These are phyloP conservation scores for Trichoderma brevicompactum DNA, from an alignment of 2,329 filamentous ascomycete species.

Conservation along the genomic window DNA sequence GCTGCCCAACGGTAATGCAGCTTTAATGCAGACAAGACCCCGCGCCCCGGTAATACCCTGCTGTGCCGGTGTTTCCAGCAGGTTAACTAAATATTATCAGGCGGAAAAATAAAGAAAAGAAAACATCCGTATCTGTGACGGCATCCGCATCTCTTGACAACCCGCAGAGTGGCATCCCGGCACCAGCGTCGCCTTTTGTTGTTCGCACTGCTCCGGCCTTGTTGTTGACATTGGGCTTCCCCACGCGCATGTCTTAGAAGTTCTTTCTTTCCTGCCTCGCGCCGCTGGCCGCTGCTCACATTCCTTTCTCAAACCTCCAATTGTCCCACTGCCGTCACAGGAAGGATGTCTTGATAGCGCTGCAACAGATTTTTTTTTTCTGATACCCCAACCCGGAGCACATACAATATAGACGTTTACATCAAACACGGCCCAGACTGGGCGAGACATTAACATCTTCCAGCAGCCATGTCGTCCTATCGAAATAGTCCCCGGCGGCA, in stretches of 20 bases:
- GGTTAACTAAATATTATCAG: background rate
- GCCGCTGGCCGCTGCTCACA: slow-evolving; percentile 29
- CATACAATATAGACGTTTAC: slow-evolving; percentile 13
- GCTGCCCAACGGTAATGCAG: slow-evolving; percentile 27
- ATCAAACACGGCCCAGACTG: slow-evolving; percentile 30
- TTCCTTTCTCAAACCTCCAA: slow-evolving; percentile 23
- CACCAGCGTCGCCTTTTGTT: slow-evolving; percentile 3
- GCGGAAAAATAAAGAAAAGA: slow-evolving; percentile 14
- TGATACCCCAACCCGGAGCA: slow-evolving; percentile 26
- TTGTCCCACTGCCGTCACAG: slow-evolving; percentile 35
- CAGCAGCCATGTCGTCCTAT: slow-evolving; percentile 55
- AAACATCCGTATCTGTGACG: slow-evolving; percentile 27
- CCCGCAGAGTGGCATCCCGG: slow-evolving; percentile 6
- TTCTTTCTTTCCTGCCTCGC: slow-evolving; percentile 31
- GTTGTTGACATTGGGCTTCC: slow-evolving; percentile 18
- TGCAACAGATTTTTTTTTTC: slow-evolving; percentile 32
- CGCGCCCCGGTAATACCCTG: slow-evolving; percentile 33
- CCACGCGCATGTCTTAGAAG: slow-evolving; percentile 35
- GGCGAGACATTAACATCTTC: slow-evolving; percentile 30
- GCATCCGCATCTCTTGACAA: slow-evolving; percentile 25
- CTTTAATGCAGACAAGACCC: slow-evolving; percentile 30
- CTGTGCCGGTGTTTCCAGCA: slow-evolving; percentile 21
- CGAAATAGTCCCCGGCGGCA: slow-evolving; percentile 63
- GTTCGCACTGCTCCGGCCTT: background rate
- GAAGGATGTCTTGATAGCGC: slow-evolving; percentile 41